phyloP scores from a whole-genome alignment of 2,329 filamentous ascomycete species.

The Rutstroemia sp. region DNA sequence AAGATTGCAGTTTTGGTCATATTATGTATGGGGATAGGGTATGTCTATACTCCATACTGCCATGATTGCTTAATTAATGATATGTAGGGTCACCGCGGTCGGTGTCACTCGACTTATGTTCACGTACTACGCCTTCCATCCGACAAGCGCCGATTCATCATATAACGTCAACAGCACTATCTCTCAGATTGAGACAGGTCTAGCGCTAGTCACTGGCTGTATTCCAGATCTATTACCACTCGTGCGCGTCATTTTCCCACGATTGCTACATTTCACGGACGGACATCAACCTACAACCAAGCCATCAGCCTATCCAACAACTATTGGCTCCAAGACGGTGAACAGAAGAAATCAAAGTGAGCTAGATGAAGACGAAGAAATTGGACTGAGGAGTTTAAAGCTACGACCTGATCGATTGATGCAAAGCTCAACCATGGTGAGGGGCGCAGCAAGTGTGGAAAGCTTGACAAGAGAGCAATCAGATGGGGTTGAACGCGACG shows the following conservation, averaged over 20 bases:
- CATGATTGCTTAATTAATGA: not conserved
- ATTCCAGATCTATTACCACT: slow-evolving; percentile 1
- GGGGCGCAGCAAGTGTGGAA: not conserved
- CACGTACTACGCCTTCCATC: slow-evolving; percentile 9
- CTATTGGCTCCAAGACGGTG: not conserved
- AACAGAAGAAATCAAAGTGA: not conserved
- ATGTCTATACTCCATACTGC: not conserved
- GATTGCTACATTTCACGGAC: not conserved
- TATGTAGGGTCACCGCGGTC: slow-evolving; percentile 15
- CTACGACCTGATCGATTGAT: not conserved
- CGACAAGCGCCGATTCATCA: slow-evolving; percentile 7
- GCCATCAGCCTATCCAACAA: not conserved
- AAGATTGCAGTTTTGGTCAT: slow-evolving; percentile 12
- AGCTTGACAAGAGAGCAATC: not conserved
- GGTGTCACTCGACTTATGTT: slow-evolving; percentile 13
- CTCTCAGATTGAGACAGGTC: slow-evolving; percentile 16
- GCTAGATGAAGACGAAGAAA: not conserved
- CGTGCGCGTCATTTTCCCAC: not conserved
- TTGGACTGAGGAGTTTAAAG: not conserved
- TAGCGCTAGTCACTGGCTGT: slow-evolving; percentile 16
- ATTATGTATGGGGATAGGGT: slow-evolving; percentile 12
- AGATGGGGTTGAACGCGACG: not conserved
- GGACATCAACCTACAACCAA: not conserved
- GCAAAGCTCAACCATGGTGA: not conserved
- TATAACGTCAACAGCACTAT: slow-evolving; percentile 18